phyloP scores from a whole-genome alignment of 2,329 filamentous ascomycete genomes.

The Keithomyces neogunnii region DNA sequence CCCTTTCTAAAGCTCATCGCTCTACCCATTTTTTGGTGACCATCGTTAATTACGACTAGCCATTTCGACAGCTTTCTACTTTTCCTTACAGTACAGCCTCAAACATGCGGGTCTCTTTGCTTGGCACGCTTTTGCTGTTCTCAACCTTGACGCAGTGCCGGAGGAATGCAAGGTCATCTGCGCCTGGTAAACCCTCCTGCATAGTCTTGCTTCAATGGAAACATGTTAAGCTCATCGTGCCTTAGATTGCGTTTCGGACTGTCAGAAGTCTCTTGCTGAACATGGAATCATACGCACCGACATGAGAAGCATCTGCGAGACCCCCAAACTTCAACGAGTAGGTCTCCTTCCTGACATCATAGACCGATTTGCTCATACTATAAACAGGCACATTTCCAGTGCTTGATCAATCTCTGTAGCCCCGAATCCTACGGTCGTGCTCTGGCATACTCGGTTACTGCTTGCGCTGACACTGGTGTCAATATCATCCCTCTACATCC shows the following conservation, averaged over 20 bases:
- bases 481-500: constrained; percentile 21
- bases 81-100: constrained; percentile 5
- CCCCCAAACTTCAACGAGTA: constrained; percentile 6
- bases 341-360: not conserved
- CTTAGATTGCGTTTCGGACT: constrained; percentile 14
- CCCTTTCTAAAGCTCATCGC: constrained; percentile 4
- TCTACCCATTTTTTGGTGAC: constrained; percentile 20
- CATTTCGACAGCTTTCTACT: constrained; percentile 13
- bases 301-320: constrained; percentile 11
- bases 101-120: constrained; percentile 15
- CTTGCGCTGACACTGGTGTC: constrained; percentile 18
- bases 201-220: not conserved
- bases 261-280: constrained; percentile 11
- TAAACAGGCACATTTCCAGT: constrained; percentile 22
- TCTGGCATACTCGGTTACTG: constrained; percentile 16
- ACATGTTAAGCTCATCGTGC: not conserved
- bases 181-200: constrained; percentile 2
- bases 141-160: constrained; percentile 7
- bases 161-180: not conserved
- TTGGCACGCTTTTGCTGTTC: constrained; percentile 9
- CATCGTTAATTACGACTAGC: constrained; percentile 22
- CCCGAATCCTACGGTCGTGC: constrained; percentile 20
- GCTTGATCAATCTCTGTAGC: constrained; percentile 20
- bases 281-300: constrained; percentile 5
- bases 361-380: not conserved